Percentiles rank a stretch among this genome's conserved stretches.
Conservation (phyloP, 495 filamentous ascomycete genomes). For the Hypoxylon fragiforme region DNA sequence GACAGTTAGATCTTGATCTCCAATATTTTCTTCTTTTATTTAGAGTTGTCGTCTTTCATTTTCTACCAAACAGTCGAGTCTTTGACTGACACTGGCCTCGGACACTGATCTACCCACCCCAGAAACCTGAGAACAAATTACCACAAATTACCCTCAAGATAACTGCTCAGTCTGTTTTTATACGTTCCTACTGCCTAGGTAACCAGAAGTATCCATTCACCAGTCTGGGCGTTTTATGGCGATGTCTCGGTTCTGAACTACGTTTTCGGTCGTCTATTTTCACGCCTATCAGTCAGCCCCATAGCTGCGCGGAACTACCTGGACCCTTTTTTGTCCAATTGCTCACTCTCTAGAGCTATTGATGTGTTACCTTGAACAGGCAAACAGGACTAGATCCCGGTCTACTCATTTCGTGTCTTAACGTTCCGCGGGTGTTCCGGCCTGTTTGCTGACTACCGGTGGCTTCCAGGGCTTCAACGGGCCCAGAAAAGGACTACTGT, state of each 20-base stretch:
- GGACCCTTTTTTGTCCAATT: conserved; percentile 20
- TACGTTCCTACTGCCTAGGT: conserved; percentile 3
- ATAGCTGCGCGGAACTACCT: conserved; percentile 16
- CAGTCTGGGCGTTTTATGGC: not conserved
- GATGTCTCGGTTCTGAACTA: conserved; percentile 10
- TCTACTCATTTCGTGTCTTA: conserved; percentile 23
- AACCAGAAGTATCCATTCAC: too few relatives aligned
- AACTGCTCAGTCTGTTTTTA: conserved; percentile 12
- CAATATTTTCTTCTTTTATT: conserved; percentile 5
- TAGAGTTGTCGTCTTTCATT: conserved; percentile 19
- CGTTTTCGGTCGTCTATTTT: not conserved
- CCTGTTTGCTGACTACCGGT: conserved; percentile 31
- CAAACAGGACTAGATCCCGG: conserved; percentile 31
- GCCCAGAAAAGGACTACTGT: conserved; percentile 24
- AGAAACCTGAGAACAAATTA: too few relatives aligned
- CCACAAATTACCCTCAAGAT: conserved; percentile 8
- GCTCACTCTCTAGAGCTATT: conserved; percentile 15
- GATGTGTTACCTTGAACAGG: conserved; percentile 28
- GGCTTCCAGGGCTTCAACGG: conserved; percentile 19
- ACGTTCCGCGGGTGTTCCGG: conserved; percentile 16
- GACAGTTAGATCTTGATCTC: not conserved
- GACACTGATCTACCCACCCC: conserved; percentile 8
- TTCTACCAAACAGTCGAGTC: not conserved
- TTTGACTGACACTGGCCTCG: conserved; percentile 5
- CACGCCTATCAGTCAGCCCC: conserved; percentile 2